Percentiles rank a stretch among this genome's conserved stretches.
Evolutionary conservation across 2,329 filamentous ascomycete species (phyloP).

Genomic region (Fusarium beomiforme): DNA sequence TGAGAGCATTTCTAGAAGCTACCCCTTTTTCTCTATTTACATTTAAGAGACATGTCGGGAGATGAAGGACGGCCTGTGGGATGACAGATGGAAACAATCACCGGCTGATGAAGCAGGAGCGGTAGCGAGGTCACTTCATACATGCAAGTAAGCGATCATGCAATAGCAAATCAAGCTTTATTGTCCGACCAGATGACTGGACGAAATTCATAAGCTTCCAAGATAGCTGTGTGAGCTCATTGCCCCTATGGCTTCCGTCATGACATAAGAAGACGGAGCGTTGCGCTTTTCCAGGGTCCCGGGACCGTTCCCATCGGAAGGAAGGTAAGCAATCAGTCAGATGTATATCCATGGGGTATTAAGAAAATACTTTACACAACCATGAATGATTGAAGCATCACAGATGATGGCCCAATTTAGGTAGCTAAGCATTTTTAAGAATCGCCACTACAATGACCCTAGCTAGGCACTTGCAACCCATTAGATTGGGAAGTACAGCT

Average conservation of each 20-base stretch:
- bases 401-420: neutral
- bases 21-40: constrained; percentile 4
- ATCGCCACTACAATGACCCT: neutral
- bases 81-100: constrained; percentile 20
- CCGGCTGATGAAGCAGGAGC: constrained; percentile 17
- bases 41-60: neutral
- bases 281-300: neutral
- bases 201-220: neutral
- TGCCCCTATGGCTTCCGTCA: neutral
- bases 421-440: neutral
- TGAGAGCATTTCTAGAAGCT: constrained; percentile 7
- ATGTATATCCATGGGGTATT: neutral
- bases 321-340: neutral
- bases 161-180: neutral
- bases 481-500: constrained; percentile 17
- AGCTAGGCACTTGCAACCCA: constrained; percentile 16
- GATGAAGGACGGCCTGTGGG: constrained; percentile 25
- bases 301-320: neutral
- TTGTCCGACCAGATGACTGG: neutral
- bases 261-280: constrained; percentile 6
- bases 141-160: constrained; percentile 24
- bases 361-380: constrained; percentile 6
- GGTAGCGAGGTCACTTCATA: neutral
- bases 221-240: neutral
- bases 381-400: constrained; percentile 11